phyloP scores from a whole-genome alignment of 2,329 filamentous ascomycete species.

The Ustulina deusta region DNA sequence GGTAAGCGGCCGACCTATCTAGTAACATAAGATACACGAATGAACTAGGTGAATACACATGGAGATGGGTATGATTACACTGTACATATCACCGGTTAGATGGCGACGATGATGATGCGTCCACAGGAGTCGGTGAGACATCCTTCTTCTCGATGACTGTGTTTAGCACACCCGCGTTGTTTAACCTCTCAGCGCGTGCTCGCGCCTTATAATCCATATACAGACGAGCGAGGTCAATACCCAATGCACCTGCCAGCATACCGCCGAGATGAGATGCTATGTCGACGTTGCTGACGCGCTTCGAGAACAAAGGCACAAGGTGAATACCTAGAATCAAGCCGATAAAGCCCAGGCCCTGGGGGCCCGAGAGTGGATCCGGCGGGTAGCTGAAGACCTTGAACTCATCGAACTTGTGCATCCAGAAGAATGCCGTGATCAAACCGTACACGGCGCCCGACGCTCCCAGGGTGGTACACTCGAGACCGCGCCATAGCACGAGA shows the following conservation, averaged over 20 bases:
- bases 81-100: constrained; percentile 23
- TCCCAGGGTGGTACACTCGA: constrained; percentile 69
- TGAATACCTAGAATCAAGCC: constrained; percentile 64
- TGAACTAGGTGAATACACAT: background rate
- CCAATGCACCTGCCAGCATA: constrained; percentile 60
- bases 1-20: background rate
- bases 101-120: constrained; percentile 18
- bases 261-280: constrained; percentile 66
- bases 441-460: constrained; percentile 75
- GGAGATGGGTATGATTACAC: constrained; percentile 3
- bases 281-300: constrained; percentile 58
- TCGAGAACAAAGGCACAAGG: constrained; percentile 58
- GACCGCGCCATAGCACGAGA: constrained; percentile 60
- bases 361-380: constrained; percentile 63
- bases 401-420: constrained; percentile 66
- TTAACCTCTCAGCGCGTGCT: constrained; percentile 44
- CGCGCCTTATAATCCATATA: constrained; percentile 48
- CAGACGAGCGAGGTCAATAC: constrained; percentile 53
- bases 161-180: constrained; percentile 43
- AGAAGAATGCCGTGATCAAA: constrained; percentile 71
- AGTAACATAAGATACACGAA: background rate
- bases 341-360: constrained; percentile 67
- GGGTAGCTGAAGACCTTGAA: constrained; percentile 70
- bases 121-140: constrained; percentile 2
- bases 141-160: constrained; percentile 38